A percentile compares a stretch with the other conserved stretches of the same genome.
phyloP scores from a whole-genome alignment of 305 asterid genomes.

The Coffea humblotiana region DNA sequence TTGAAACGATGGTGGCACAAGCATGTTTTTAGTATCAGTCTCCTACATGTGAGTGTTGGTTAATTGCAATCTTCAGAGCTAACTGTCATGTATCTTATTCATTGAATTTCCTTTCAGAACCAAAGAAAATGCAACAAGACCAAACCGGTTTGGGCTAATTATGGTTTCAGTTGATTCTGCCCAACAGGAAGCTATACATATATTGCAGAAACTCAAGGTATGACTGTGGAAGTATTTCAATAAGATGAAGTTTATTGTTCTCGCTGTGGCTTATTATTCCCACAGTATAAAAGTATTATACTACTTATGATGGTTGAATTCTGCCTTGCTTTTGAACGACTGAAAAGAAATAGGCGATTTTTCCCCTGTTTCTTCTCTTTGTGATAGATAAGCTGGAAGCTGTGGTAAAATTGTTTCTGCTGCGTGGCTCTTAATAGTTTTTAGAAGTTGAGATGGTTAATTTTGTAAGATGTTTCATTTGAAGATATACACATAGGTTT shows the following conservation, averaged over 20 bases:
- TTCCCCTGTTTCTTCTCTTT: neutral
- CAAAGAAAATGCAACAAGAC: conserved; percentile 23
- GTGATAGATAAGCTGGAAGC: neutral
- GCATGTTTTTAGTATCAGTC: neutral
- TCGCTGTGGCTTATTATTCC: neutral
- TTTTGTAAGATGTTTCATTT: neutral
- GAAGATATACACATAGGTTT: conserved; percentile 3
- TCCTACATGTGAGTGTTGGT: neutral
- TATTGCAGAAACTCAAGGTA: conserved; percentile 85
- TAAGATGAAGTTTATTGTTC: neutral
- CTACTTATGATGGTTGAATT: neutral
- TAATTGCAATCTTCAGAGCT: neutral
- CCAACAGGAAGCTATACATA: conserved; percentile 74
- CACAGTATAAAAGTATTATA: neutral
- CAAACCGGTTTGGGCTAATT: conserved; percentile 44
- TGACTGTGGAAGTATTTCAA: conserved; percentile 22
- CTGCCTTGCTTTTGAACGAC: neutral
- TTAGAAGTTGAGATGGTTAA: neutral
- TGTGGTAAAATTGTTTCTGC: neutral
- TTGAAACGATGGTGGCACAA: neutral
- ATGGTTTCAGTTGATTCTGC: conserved; percentile 71
- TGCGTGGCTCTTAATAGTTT: neutral
- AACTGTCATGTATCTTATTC: neutral
- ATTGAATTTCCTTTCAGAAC: conserved; percentile 29
- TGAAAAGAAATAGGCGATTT: neutral